Evolutionary conservation across 1,284 basidiomycete species (phyloP).

Genomic region (Boletellus deceptivus): DNA sequence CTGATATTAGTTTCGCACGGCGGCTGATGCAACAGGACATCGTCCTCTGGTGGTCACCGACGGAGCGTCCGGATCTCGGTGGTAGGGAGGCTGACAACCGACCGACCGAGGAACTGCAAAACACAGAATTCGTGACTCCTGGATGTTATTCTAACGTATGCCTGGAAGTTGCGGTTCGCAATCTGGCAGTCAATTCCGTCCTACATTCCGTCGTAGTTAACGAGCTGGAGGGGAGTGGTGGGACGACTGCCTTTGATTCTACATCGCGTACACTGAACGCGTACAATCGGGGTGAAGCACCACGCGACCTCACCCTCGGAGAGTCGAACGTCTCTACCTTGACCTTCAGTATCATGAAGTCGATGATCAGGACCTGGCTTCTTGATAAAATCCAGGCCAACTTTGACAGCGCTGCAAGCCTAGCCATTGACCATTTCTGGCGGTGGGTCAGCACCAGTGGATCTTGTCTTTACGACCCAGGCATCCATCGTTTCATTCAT

Average conservation of each 20-base stretch:
- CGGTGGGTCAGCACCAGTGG: constrained; percentile 89
- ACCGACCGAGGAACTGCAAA: constrained; percentile 75
- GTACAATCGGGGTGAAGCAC: constrained; percentile 77
- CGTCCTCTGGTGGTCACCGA: constrained; percentile 95
- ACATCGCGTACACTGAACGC: constrained; percentile 91
- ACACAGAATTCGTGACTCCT: constrained; percentile 82
- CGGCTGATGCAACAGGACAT: constrained; percentile 85
- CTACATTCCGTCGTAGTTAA: constrained; percentile 94
- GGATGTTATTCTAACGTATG: constrained; percentile 95
- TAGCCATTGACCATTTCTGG: constrained; percentile 93
- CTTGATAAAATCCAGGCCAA: constrained; percentile 78
- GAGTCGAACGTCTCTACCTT: constrained; percentile 91
- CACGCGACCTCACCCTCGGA: constrained; percentile 81
- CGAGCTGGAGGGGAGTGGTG: constrained; percentile 93
- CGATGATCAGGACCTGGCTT: constrained; percentile 91
- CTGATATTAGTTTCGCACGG: constrained; percentile 91
- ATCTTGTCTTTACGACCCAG: constrained; percentile 90
- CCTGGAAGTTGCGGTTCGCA: constrained; percentile 85
- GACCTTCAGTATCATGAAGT: constrained; percentile 83
- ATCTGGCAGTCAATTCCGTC: constrained; percentile 93
- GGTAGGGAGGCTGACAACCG: constrained; percentile 88
- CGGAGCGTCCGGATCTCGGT: constrained; percentile 89
- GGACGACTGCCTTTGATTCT: constrained; percentile 91
- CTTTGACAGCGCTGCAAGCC: constrained; percentile 59
- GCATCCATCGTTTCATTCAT: constrained; percentile 91